These are phyloP conservation scores for Entomortierella lignicola DNA, from an alignment of 192 early-diverging fungal species.

Conservation along the genomic window DNA sequence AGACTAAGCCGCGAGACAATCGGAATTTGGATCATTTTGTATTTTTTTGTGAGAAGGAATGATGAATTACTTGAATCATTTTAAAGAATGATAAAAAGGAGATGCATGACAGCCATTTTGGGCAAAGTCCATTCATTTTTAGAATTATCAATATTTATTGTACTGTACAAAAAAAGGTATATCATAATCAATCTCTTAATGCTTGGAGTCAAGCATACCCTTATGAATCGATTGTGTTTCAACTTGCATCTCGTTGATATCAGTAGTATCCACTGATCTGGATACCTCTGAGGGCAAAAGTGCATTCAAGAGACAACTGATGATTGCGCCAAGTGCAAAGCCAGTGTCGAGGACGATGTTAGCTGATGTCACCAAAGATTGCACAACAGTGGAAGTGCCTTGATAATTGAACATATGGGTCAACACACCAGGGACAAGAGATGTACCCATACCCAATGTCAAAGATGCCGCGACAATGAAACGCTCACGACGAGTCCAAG, in stretches of 20 bases:
- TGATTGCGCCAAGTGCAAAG: conserved; percentile 57
- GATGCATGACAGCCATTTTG: too few relatives aligned
- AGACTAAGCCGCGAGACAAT: conserved; percentile 50
- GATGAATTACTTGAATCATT: too few relatives aligned
- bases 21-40: conserved; percentile 45
- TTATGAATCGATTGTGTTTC: conserved; percentile 41
- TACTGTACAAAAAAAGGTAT: too few relatives aligned
- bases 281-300: conserved; percentile 50
- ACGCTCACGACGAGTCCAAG: conserved; percentile 67
- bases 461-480: conserved; percentile 63
- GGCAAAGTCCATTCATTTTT: too few relatives aligned
- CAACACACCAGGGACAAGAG: conserved; percentile 63
- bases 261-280: conserved; percentile 14
- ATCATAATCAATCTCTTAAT: too few relatives aligned
- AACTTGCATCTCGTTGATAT: conserved; percentile 46
- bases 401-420: conserved; percentile 60
- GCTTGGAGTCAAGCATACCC: too few relatives aligned
- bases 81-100: too few relatives aligned
- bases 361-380: conserved; percentile 57
- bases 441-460: conserved; percentile 61
- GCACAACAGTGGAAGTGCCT: conserved; percentile 47
- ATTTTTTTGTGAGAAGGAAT: not conserved
- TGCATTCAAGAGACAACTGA: conserved; percentile 54
- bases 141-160: too few relatives aligned
- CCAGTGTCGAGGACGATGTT: conserved; percentile 61